Base-by-base conservation (phyloP, 2,329 filamentous ascomycete genomes). In the Pseudocercospora cruenta region DNA sequence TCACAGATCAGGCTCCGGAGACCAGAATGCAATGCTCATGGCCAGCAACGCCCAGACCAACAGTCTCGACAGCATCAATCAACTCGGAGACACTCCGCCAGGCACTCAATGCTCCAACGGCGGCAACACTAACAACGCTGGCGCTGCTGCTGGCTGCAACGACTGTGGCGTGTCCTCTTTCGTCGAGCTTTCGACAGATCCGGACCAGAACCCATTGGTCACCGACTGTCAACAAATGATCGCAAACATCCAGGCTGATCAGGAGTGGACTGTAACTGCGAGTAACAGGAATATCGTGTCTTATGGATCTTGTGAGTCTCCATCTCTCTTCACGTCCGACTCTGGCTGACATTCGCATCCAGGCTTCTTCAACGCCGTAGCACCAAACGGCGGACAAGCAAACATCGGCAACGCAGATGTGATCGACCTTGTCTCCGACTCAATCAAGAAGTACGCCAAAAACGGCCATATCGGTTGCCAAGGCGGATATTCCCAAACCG, bases 131-230 rank as follows among this genome's bases (percentile, higher is more conserved):
- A 12, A 26, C 28, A 65, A 68, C 49, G 63, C 63, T 7, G 66
- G 66, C 45, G 49, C 24, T 26, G 54, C 58, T 14, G 7, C 28
- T 16, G 66, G 66, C 31, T 53, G 53, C 51, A 68, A 68, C 31
- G 63, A 63, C 31, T 68, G 67, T 43, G 67, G 67, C 47, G 33
- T 43, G 14, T 66, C 67, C 6, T 51, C 51, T 4, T 68, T 68
- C 45, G 31, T 59, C 8, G 62, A 60, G 22, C 21, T 65, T 8
- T 26, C 26, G 2, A n/a, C 53, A 5, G 19, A 19, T 10, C 36
- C 39, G 6, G 19, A 33, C 7, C 19, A 36, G 8, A 63, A 63
- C 21, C 54, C 65, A 6, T 6, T 26, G 9, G 59, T 64, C 19
- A 6, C 36, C 12, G 65, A 67, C 39, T 67, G 65, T 36, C 43